Conservation (phyloP, 148 eudicot species). For the Nepenthes mirabilis region DNA sequence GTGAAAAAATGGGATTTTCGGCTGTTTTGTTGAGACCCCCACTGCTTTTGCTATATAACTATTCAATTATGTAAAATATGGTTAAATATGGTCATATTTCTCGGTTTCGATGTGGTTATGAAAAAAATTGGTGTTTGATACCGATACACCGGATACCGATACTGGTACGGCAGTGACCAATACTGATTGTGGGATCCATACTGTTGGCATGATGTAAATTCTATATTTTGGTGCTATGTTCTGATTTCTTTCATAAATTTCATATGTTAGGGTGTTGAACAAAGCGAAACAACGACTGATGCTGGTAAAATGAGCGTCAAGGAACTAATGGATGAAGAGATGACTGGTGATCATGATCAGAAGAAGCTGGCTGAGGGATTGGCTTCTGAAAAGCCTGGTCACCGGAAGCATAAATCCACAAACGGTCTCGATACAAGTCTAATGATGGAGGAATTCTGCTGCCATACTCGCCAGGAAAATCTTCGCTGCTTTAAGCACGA, state of each 20-base stretch:
- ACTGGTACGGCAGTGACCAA: too few species aligned
- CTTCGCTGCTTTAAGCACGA: constrained; percentile 10
- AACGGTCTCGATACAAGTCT: constrained; percentile 33
- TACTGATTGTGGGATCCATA: too few species aligned
- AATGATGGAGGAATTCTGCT: constrained; percentile 45
- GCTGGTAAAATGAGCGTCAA: constrained; percentile 55
- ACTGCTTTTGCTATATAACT: too few species aligned
- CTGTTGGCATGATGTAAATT: too few species aligned
- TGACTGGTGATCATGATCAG: constrained; percentile 35
- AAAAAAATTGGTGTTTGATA: too few species aligned
- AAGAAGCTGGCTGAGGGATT: constrained; percentile 9
- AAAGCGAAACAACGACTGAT: constrained; percentile 15
- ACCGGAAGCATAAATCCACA: constrained; percentile 28
- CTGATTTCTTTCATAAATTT: neutral
- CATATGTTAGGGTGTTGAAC: constrained; percentile 28
- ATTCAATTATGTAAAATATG: too few species aligned
- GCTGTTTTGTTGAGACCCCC: too few species aligned
- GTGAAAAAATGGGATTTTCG: neutral
- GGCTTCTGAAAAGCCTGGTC: constrained; percentile 16
- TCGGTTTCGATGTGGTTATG: too few species aligned
- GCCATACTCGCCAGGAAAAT: constrained; percentile 26
- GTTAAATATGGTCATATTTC: too few species aligned
- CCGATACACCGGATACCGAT: too few species aligned
- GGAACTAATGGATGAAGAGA: constrained; percentile 91
- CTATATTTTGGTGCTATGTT: neutral